A percentile compares a stretch with the other conserved stretches of the same genome.
phyloP scores from a whole-genome alignment of 139 green algal genomes.

The Nannochloris sp. region DNA sequence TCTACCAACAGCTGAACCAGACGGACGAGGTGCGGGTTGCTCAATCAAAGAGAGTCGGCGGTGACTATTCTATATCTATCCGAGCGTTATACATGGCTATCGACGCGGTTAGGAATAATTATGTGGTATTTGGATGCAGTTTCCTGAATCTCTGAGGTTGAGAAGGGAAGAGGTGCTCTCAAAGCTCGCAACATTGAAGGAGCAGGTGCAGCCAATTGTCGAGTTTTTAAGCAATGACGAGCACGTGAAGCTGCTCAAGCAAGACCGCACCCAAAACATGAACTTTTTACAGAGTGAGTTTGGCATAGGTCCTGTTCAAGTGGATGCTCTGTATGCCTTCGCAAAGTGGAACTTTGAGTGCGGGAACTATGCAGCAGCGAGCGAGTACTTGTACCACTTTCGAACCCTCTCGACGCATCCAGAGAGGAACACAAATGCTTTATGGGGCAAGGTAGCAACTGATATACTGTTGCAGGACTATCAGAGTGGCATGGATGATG shows the following conservation, averaged over 20 bases:
- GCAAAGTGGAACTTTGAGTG: slow-evolving; percentile 99
- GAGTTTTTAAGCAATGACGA: slow-evolving; percentile 80
- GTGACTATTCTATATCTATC: neutral
- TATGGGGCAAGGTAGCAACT: slow-evolving; percentile 95
- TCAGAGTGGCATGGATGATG: slow-evolving; percentile 76
- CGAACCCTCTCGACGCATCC: slow-evolving; percentile 74
- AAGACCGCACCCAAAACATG: slow-evolving; percentile 92
- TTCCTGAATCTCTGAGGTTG: slow-evolving; percentile 19
- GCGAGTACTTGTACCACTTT: slow-evolving; percentile 92
- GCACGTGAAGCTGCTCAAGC: slow-evolving; percentile 75
- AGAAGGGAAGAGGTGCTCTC: slow-evolving; percentile 43
- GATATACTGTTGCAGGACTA: slow-evolving; percentile 89
- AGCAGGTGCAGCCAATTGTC: slow-evolving; percentile 76
- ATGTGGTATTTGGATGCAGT: slow-evolving; percentile 9
- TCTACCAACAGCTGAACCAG: slow-evolving; percentile 78
- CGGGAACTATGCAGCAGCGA: slow-evolving; percentile 87
- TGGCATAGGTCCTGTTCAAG: slow-evolving; percentile 70
- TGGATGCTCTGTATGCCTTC: slow-evolving; percentile 95
- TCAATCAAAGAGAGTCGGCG: neutral
- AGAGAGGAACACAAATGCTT: slow-evolving; percentile 67
- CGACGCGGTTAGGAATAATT: neutral
- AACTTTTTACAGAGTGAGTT: slow-evolving; percentile 74
- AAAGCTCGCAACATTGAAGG: slow-evolving; percentile 46
- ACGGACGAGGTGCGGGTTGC: slow-evolving; percentile 45
- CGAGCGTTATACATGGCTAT: neutral